Conservation (phyloP, 345 rosid genomes). For the Sonneratia alba region DNA sequence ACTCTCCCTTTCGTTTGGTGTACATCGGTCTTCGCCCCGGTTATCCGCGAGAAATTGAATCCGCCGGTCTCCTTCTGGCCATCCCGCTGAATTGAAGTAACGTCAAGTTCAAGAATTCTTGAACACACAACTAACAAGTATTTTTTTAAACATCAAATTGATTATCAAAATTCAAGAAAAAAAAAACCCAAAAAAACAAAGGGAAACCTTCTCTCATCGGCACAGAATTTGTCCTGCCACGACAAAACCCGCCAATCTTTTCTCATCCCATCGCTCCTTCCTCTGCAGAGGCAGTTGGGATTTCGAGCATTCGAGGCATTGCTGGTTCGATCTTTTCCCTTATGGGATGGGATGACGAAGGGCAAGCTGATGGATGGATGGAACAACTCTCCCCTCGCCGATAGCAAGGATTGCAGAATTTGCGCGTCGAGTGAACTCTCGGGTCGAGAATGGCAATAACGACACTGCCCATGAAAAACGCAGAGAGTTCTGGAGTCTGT, state of each 20-base stretch:
- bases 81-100: no score
- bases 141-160: no score
- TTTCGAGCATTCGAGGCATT: background rate
- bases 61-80: no score
- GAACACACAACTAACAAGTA: no score
- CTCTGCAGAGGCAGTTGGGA: background rate
- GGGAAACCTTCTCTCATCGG: no score
- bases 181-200: no score
- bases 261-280: background rate
- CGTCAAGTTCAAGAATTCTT: no score
- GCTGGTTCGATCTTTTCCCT: background rate
- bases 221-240: background rate
- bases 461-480: slow-evolving; percentile 16
- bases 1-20: background rate
- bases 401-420: background rate
- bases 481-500: background rate
- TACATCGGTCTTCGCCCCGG: no score
- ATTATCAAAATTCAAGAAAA: no score
- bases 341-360: background rate
- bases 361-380: background rate
- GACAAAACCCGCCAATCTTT: background rate
- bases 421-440: no score
- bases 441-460: no score
- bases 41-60: no score
- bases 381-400: background rate